These are phyloP conservation scores for Dactylonectria macrodidyma DNA, from an alignment of 2,329 filamentous ascomycete genomes.

Conservation along the genomic window DNA sequence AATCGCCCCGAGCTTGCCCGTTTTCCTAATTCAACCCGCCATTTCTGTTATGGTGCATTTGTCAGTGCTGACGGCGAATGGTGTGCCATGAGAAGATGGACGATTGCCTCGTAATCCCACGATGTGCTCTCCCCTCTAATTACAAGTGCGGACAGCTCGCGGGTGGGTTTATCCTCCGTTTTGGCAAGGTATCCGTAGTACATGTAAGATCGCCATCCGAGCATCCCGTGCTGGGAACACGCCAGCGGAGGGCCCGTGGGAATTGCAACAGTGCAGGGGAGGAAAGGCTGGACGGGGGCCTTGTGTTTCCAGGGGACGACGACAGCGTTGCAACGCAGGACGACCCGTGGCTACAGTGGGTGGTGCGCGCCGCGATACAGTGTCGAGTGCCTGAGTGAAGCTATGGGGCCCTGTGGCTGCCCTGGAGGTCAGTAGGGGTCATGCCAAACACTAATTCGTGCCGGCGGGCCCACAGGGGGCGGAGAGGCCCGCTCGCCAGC, in stretches of 20 bases:
- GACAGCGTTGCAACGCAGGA: neutral
- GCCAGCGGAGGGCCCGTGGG: constrained; percentile 10
- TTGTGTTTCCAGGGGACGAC: neutral
- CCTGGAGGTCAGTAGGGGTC: neutral
- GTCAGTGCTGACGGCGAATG: neutral
- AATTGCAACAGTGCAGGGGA: neutral
- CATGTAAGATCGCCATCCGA: constrained; percentile 1
- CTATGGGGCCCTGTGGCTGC: neutral
- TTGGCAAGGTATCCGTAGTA: neutral
- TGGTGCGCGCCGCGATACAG: neutral
- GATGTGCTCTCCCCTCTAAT: neutral
- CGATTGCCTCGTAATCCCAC: neutral
- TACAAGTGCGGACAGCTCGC: too few species aligned
- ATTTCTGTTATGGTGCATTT: neutral
- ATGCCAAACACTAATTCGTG: neutral
- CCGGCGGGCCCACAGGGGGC: neutral
- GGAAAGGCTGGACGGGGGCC: neutral
- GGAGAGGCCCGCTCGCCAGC: neutral
- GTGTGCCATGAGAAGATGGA: neutral
- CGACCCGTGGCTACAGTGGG: neutral
- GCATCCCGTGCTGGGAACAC: constrained; percentile 1
- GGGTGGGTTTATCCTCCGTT: neutral
- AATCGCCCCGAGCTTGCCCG: neutral
- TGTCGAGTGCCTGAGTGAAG: neutral
- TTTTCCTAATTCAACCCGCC: neutral